Evolutionary conservation across 2,329 filamentous ascomycete genomes (phyloP).

Genomic region (Ophiostoma pallidulum): DNA sequence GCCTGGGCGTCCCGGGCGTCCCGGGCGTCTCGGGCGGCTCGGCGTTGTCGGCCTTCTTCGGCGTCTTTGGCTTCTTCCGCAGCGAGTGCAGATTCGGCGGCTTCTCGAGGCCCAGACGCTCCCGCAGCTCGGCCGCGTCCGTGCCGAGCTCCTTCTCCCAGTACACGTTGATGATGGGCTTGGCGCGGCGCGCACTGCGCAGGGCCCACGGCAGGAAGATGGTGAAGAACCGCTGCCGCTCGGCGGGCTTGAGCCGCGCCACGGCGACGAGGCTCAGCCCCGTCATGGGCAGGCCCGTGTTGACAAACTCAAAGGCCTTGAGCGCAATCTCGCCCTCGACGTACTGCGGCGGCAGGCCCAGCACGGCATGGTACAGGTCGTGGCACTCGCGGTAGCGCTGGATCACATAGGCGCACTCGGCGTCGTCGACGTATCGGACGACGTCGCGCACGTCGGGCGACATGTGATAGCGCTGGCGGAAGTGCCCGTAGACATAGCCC

Average conservation of each 20-base stretch:
- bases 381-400: slow-evolving; percentile 96
- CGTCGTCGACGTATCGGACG: slow-evolving; percentile 88
- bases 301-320: slow-evolving; percentile 95
- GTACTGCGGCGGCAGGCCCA: slow-evolving; percentile 80
- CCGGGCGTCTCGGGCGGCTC: too few relatives aligned
- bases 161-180: slow-evolving; percentile 89
- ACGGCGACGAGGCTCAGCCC: slow-evolving; percentile 78
- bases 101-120: slow-evolving; percentile 71
- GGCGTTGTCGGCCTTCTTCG: slow-evolving; percentile 7
- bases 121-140: slow-evolving; percentile 66
- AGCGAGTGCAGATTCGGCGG: slow-evolving; percentile 79
- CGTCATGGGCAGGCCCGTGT: slow-evolving; percentile 91
- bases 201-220: slow-evolving; percentile 88
- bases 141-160: slow-evolving; percentile 92
- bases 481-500: slow-evolving; percentile 72
- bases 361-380: slow-evolving; percentile 95
- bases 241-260: slow-evolving; percentile 72
- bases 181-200: slow-evolving; percentile 63
- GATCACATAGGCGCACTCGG: slow-evolving; percentile 97
- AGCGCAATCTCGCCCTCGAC: slow-evolving; percentile 96
- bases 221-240: slow-evolving; percentile 62
- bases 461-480: slow-evolving; percentile 92
- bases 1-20: too few relatives aligned
- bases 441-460: slow-evolving; percentile 75
- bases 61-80: slow-evolving; percentile 38